Conservation (phyloP, 2,329 filamentous ascomycete genomes). For the Delphinella strobiligena region DNA sequence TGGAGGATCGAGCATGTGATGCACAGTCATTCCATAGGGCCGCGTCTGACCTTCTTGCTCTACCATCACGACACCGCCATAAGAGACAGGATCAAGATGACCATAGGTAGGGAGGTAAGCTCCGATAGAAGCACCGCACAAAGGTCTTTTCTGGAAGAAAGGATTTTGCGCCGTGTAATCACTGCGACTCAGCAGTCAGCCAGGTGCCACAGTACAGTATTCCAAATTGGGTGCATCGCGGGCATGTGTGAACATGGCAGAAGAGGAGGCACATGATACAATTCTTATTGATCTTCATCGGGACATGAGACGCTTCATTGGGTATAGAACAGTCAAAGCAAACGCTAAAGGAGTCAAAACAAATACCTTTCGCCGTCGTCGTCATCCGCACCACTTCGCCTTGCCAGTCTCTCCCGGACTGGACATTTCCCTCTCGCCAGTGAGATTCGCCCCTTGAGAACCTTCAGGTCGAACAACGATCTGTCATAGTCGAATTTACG, state of each 20-base stretch:
- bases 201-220: not conserved
- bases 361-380: conserved; percentile 11
- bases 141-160: conserved; percentile 64
- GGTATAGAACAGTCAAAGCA: conserved; percentile 5
- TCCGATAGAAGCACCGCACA: conserved; percentile 85
- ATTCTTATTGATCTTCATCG: no score
- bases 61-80: conserved; percentile 75
- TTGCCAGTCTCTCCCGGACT: conserved; percentile 3
- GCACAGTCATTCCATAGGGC: conserved; percentile 88
- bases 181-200: not conserved
- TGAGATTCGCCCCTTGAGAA: conserved; percentile 47
- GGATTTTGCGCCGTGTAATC: conserved; percentile 39
- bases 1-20: conserved; percentile 76
- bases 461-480: conserved; percentile 53
- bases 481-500: conserved; percentile 59
- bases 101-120: conserved; percentile 67
- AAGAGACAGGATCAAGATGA: conserved; percentile 81
- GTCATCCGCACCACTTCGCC: conserved; percentile 18
- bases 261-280: no score
- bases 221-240: no score
- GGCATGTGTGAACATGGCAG: no score
- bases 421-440: conserved; percentile 11
- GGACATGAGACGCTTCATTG: not conserved
- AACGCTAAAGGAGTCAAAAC: conserved; percentile 1
- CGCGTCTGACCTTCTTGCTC: conserved; percentile 51